These are phyloP conservation scores for Kalaharituber pfeilii DNA, from an alignment of 2,329 filamentous ascomycete genomes.

Conservation along the genomic window DNA sequence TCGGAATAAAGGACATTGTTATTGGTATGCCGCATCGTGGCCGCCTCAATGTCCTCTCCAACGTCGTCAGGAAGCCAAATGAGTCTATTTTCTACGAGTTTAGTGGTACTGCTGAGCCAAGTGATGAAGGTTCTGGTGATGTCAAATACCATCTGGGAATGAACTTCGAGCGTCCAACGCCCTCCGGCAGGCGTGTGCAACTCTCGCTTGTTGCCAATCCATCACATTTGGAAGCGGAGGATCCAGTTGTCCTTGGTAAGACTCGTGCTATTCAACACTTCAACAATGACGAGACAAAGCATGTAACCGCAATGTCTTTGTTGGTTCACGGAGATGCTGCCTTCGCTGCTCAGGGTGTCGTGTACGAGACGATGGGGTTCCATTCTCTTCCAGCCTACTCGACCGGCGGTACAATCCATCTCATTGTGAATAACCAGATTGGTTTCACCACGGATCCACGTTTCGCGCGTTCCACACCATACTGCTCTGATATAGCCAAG, in stretches of 20 bases:
- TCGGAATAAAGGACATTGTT: conserved; percentile 96
- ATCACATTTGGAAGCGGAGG: conserved; percentile 93
- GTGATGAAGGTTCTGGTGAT: conserved; percentile 92
- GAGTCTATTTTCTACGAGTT: conserved; percentile 99
- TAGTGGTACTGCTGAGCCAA: conserved; percentile 66
- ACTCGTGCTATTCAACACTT: conserved; percentile 96
- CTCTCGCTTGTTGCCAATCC: conserved; percentile 96
- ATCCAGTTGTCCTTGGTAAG: conserved; percentile 94
- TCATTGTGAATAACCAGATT: conserved; percentile 99
- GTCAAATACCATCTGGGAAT: conserved; percentile 99
- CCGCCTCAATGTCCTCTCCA: conserved; percentile 91
- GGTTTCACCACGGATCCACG: conserved; percentile 97
- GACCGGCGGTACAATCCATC: conserved; percentile 88
- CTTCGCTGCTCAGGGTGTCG: conserved; percentile 88
- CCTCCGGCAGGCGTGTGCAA: conserved; percentile 97
- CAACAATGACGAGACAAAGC: conserved; percentile 86
- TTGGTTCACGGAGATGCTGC: conserved; percentile 93
- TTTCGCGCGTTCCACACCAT: conserved; percentile 90
- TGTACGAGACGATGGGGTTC: conserved; percentile 98
- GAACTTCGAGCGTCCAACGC: conserved; percentile 98
- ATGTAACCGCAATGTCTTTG: conserved; percentile 83
- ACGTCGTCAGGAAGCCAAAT: conserved; percentile 97
- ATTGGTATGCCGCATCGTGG: conserved; percentile 99
- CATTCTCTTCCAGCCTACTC: conserved; percentile 90
- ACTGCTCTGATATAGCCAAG: conserved; percentile 99